Conservation (phyloP, 768 basidiomycete species). For the Rhodosporidiobolus odoratus region DNA sequence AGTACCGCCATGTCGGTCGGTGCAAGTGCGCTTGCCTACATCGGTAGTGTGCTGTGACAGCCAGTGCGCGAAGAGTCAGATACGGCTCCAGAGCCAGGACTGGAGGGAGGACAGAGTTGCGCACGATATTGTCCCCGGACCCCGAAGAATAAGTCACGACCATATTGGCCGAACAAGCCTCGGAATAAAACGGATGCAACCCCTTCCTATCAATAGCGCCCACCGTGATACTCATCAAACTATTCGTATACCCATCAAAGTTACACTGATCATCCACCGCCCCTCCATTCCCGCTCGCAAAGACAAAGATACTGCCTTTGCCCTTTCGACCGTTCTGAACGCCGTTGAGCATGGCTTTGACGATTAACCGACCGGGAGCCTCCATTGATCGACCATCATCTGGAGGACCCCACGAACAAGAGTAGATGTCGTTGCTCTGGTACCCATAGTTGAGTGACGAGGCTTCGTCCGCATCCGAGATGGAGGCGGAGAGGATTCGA, state of each 20-base stretch:
- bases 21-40: constrained; percentile 74
- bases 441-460: constrained; percentile 89
- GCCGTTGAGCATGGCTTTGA: constrained; percentile 90
- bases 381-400: constrained; percentile 95
- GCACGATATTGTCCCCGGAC: constrained; percentile 82
- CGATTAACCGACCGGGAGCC: constrained; percentile 79
- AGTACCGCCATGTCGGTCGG: constrained; percentile 82
- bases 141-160: constrained; percentile 94
- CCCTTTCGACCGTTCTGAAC: constrained; percentile 81
- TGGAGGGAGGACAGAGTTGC: constrained; percentile 44
- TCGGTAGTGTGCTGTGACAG: constrained; percentile 79
- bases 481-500: constrained; percentile 88
- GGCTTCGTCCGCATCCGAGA: constrained; percentile 93
- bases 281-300: constrained; percentile 95
- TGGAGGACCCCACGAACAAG: constrained; percentile 97
- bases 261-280: constrained; percentile 91
- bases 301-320: constrained; percentile 90
- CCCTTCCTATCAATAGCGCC: constrained; percentile 92
- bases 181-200: constrained; percentile 92
- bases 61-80: constrained; percentile 28
- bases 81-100: too few relatives aligned
- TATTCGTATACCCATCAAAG: constrained; percentile 98
- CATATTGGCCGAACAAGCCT: constrained; percentile 96
- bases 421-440: constrained; percentile 85
- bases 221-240: constrained; percentile 91